Conservation (phyloP, 148 eudicot genomes). For the Fagopyrum tataricum region DNA sequence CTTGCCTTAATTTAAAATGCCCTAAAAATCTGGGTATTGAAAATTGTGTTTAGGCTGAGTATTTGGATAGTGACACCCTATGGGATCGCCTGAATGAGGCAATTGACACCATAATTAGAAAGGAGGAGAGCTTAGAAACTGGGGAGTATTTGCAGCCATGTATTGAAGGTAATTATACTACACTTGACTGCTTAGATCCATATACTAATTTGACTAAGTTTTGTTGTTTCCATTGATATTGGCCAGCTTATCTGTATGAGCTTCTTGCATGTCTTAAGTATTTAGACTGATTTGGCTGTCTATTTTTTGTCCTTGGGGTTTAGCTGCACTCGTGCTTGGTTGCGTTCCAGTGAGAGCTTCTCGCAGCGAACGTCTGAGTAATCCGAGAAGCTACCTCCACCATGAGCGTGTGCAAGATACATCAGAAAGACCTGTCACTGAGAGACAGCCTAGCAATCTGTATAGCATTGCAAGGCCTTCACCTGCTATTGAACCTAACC, state of each 20-base stretch:
- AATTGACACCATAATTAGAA: conserved; percentile 74
- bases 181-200: not conserved
- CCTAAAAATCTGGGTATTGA: not conserved
- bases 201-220: not conserved
- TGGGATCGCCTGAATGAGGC: conserved; percentile 95
- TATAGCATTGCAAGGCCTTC: conserved; percentile 27
- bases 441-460: conserved; percentile 29
- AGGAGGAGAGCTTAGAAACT: conserved; percentile 73
- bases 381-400: conserved; percentile 65
- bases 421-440: conserved; percentile 20
- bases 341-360: conserved; percentile 85
- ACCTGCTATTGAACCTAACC: conserved; percentile 24
- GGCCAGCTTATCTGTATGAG: not conserved
- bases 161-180: conserved; percentile 65
- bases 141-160: conserved; percentile 84
- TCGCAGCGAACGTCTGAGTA: conserved; percentile 67
- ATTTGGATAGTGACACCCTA: conserved; percentile 61
- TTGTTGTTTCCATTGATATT: not conserved
- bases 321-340: conserved; percentile 94
- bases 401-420: conserved; percentile 51
- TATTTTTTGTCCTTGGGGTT: conserved; percentile 20
- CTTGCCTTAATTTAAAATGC: not conserved
- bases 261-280: not conserved
- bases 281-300: not conserved
- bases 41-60: conserved; percentile 57